phyloP scores from a whole-genome alignment of 768 basidiomycete genomes.

The Rubroboletus satanas region DNA sequence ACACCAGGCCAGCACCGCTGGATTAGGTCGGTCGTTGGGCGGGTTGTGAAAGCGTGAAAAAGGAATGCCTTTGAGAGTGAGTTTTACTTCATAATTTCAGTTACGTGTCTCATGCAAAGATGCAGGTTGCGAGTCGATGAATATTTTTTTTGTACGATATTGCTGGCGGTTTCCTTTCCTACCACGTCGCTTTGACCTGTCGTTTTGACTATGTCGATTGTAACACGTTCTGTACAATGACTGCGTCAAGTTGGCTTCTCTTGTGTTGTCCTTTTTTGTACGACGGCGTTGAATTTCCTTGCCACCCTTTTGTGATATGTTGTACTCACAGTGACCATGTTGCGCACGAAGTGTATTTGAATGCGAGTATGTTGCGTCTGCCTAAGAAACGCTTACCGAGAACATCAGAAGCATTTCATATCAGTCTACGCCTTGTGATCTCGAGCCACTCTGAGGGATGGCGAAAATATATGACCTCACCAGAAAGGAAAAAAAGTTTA shows the following conservation, averaged over 20 bases:
- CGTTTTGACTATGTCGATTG: neutral
- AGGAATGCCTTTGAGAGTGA: neutral
- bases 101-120: neutral
- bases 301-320: neutral
- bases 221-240: neutral
- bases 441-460: neutral
- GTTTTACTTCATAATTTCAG: neutral
- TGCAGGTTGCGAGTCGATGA: neutral
- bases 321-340: neutral
- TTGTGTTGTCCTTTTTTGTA: neutral
- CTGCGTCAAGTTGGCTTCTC: neutral
- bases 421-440: neutral
- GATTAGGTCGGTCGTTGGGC: neutral
- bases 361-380: neutral
- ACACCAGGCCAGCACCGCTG: conserved; percentile 1
- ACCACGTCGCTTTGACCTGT: too few species aligned
- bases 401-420: neutral
- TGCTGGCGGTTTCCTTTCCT: neutral
- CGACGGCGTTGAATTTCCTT: neutral
- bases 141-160: neutral
- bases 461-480: neutral
- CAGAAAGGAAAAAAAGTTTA: neutral
- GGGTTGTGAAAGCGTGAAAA: neutral
- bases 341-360: neutral
- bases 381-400: neutral